phyloP scores from a whole-genome alignment of 2,329 filamentous ascomycete species.

The Penicillium digitatum region DNA sequence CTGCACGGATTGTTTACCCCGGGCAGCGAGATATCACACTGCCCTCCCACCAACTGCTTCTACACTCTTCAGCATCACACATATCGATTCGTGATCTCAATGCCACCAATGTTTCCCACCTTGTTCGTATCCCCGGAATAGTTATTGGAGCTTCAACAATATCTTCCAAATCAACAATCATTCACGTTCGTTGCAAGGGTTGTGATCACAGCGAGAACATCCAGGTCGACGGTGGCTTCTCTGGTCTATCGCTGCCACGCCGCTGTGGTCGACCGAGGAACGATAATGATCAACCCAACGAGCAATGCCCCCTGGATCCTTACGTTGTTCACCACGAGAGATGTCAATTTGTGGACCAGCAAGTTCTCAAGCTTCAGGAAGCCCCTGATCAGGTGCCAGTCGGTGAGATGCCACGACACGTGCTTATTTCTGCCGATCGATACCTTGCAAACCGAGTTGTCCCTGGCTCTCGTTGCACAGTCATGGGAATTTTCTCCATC shows the following conservation, averaged over 20 bases:
- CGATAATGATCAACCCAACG: slow-evolving; percentile 61
- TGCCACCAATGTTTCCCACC: slow-evolving; percentile 83
- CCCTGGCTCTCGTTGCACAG: slow-evolving; percentile 85
- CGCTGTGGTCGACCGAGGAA: slow-evolving; percentile 63
- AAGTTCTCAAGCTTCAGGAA: slow-evolving; percentile 96
- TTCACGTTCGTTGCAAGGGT: slow-evolving; percentile 83
- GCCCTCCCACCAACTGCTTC: slow-evolving; percentile 87
- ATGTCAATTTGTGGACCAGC: slow-evolving; percentile 92
- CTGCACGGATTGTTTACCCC: slow-evolving; percentile 88
- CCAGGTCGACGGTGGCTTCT: slow-evolving; percentile 76
- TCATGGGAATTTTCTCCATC: slow-evolving; percentile 97
- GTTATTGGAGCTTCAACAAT: slow-evolving; percentile 96
- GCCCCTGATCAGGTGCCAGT: slow-evolving; percentile 96
- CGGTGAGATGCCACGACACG: slow-evolving; percentile 89
- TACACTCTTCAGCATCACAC: slow-evolving; percentile 86
- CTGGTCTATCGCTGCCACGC: slow-evolving; percentile 78
- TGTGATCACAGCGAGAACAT: slow-evolving; percentile 71
- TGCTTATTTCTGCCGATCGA: slow-evolving; percentile 91
- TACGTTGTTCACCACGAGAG: slow-evolving; percentile 95
- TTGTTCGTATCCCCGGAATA: slow-evolving; percentile 96
- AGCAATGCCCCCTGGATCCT: slow-evolving; percentile 85
- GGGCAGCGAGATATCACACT: slow-evolving; percentile 63
- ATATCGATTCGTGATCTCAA: slow-evolving; percentile 92
- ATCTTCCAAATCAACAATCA: slow-evolving; percentile 85
- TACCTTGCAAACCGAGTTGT: slow-evolving; percentile 95